Percentiles rank a stretch among this genome's conserved stretches.
Evolutionary conservation across 768 basidiomycete species (phyloP).

Genomic region (Tylopilus balloui): DNA sequence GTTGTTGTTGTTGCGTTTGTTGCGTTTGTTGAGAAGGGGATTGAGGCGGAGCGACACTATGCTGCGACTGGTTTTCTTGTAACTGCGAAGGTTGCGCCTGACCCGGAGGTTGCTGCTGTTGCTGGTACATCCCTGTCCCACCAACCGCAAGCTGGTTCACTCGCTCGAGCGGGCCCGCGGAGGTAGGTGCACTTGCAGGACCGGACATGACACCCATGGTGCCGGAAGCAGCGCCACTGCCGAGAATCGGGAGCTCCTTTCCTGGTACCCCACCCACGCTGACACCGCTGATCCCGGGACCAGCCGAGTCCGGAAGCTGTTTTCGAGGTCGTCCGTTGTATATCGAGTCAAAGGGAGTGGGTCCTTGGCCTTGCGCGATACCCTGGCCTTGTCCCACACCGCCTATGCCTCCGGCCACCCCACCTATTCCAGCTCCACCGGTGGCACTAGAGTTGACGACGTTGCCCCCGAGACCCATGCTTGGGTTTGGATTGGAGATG

Average conservation of each 20-base stretch:
- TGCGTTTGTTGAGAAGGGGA: constrained; percentile 31
- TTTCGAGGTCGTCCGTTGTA: constrained; percentile 82
- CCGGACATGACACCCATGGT: constrained; percentile 47
- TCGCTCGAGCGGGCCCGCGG: constrained; percentile 51
- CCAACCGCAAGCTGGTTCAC: constrained; percentile 33
- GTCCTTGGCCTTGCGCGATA: constrained; percentile 21
- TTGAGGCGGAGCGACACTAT: constrained; percentile 25
- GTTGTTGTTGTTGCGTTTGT: constrained; percentile 16
- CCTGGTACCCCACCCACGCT: constrained; percentile 30
- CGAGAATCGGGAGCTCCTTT: constrained; percentile 65
- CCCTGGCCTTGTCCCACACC: constrained; percentile 16
- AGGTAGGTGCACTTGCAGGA: constrained; percentile 45
- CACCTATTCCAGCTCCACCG: constrained; percentile 11
- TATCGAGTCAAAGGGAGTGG: constrained; percentile 63
- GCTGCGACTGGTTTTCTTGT: constrained; percentile 31
- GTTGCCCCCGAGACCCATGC: constrained; percentile 19
- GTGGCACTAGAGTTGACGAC: constrained; percentile 17
- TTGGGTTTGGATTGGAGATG: constrained; percentile 44
- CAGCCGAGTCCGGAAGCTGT: constrained; percentile 61
- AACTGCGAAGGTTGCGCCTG: constrained; percentile 27
- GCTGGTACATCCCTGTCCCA: constrained; percentile 40
- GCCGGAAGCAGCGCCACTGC: constrained; percentile 35
- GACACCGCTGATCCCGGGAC: constrained; percentile 39
- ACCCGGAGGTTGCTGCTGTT: constrained; percentile 28
- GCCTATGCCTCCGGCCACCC: constrained; percentile 11